Evolutionary conservation across 2,329 filamentous ascomycete species (phyloP), one percentile per base, ranked within the genome.

Genomic region (Pyrenochaeta sp.): DNA sequence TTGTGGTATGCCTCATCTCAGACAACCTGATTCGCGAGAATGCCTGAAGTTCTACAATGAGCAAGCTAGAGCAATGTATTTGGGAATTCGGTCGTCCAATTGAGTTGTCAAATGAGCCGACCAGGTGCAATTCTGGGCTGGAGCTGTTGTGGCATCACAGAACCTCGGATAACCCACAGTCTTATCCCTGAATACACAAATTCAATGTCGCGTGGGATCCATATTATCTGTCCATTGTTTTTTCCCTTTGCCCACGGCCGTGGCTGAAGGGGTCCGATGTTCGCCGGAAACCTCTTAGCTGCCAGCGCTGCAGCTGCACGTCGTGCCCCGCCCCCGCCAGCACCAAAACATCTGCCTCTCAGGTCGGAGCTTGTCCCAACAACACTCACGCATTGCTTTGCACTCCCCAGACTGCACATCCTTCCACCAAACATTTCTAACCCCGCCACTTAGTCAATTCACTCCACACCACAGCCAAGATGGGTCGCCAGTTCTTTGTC

Each of bases 401-500:
- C n/a, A n/a, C n/a, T n/a, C 44, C 49, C 52, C 17, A 52, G 40
- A 40, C 41, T 26, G 28, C n/a, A 35, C 35, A 37, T 27, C 41
- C 28, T 28, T 41, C 38, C 15, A 36, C 34, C 22, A 32, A 35
- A 44, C 30, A 50, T 30, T 44, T 44, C 44, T 35, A 36, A 34
- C 37, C 19, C 41, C 34, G 13, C 28, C 29, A 19, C 44, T 41
- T 48, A 43, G 11, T 21, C 32, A 42, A 43, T 39, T 15, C 6
- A n/a, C 19, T 27, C 19, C 34, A 31, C 11, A 55, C 21, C 14
- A 44, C 55, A 52, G 72, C 77, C 83, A 90, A 70, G 68, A 96
- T 96, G 91, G 83, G 87, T 83, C 91, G 91, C 81, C 88, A 91
- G 81, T 96, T 96, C 83, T 96, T 96, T 76, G 89, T 96, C 75